Percentiles rank a stretch among this genome's conserved stretches.
phyloP scores from a whole-genome alignment of 129 eudicot species.

The Gnaphalium uliginosum region DNA sequence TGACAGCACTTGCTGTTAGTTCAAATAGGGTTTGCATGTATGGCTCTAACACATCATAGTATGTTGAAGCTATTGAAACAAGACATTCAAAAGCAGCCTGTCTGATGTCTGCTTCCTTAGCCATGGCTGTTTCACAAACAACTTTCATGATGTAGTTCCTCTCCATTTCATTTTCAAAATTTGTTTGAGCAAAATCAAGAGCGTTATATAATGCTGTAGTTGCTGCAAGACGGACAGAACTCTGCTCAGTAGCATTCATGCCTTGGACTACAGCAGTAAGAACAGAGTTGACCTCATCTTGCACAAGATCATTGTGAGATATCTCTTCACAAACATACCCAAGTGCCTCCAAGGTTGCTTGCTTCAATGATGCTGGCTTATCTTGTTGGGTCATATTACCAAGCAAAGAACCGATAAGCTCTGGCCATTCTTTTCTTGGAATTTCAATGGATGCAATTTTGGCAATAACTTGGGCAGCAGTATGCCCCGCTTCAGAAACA shows the following conservation, averaged over 20 bases:
- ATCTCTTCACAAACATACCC: conserved; percentile 95
- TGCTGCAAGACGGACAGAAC: conserved; percentile 84
- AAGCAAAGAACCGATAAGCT: conserved; percentile 67
- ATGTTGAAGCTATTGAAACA: conserved; percentile 86
- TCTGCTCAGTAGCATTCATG: conserved; percentile 69
- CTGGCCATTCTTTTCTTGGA: conserved; percentile 90
- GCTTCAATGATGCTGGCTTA: conserved; percentile 65
- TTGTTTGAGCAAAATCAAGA: conserved; percentile 86
- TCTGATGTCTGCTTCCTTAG: conserved; percentile 71
- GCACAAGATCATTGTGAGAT: conserved; percentile 73
- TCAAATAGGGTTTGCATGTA: conserved; percentile 82
- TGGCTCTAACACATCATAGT: conserved; percentile 82
- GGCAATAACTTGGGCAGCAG: conserved; percentile 90
- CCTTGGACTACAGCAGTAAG: conserved; percentile 96
- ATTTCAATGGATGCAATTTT: conserved; percentile 82
- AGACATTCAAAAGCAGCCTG: conserved; percentile 89
- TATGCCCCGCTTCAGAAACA: conserved; percentile 72
- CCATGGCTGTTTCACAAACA: conserved; percentile 76
- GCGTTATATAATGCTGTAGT: conserved; percentile 81
- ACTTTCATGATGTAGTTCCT: conserved; percentile 84
- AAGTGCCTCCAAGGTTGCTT: conserved; percentile 83
- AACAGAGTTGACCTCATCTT: conserved; percentile 80
- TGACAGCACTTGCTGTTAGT: conserved; percentile 80
- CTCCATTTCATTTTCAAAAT: conserved; percentile 84
- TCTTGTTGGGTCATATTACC: conserved; percentile 71